Conservation (phyloP, 306 rosid genomes). For the Ormosia semicastrata region DNA sequence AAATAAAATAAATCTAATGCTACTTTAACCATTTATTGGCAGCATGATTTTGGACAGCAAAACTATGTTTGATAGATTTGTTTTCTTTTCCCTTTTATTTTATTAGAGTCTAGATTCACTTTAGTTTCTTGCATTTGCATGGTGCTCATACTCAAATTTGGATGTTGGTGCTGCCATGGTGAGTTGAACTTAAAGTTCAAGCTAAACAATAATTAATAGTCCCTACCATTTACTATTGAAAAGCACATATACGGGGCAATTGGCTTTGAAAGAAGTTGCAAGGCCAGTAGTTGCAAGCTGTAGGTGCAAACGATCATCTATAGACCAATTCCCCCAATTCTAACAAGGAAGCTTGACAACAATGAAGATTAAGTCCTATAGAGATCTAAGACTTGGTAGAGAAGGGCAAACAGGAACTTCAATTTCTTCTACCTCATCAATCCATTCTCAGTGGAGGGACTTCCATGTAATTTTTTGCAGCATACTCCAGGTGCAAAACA, state of each 20-base stretch:
- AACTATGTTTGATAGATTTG: no score
- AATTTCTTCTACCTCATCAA: slow-evolving; percentile 68
- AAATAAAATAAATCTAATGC: no score
- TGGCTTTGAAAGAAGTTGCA: slow-evolving; percentile 55
- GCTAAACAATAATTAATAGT: no score
- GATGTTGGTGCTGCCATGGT: no score
- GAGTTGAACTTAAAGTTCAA: no score
- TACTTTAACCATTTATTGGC: no score
- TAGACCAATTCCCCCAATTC: slow-evolving; percentile 58
- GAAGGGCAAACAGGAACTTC: slow-evolving; percentile 57
- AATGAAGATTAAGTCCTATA: slow-evolving; percentile 50
- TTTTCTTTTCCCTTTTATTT: no score
- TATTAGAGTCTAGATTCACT: no score
- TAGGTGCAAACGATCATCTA: slow-evolving; percentile 64
- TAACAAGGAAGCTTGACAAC: slow-evolving; percentile 59
- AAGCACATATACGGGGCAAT: slow-evolving; percentile 48
- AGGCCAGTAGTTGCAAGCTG: slow-evolving; percentile 65
- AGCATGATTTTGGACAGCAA: no score
- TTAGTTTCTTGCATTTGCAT: no score
- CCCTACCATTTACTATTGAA: neutral
- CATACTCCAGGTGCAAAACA: slow-evolving; percentile 47
- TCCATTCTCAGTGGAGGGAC: slow-evolving; percentile 70
- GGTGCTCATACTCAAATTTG: no score
- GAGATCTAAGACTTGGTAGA: slow-evolving; percentile 45
- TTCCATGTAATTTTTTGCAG: slow-evolving; percentile 57